Evolutionary conservation across 176 grass and related monocot genomes (phyloP), one percentile per base, ranked within the genome.

Genomic region (Bromus sterilis): DNA sequence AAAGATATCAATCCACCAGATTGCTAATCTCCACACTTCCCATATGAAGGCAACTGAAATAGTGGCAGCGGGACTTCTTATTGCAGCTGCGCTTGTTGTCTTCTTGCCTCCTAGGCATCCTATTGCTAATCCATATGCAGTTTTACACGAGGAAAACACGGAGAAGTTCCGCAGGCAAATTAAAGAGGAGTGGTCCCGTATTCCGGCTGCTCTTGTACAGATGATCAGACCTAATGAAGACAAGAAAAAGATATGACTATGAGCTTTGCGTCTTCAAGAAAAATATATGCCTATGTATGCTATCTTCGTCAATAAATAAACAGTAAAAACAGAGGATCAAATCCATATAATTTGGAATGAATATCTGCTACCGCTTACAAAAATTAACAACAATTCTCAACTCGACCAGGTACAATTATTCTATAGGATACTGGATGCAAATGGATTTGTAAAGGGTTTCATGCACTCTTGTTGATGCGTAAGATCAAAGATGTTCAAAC

Each of bases 171-270:
- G 59, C 12, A 87, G 93, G 57, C 68, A 85, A 66, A 68, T 95
- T 7, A 90, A 56, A 39, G 93, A 95, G 77, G 92, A 90, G 87
- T 95, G 93, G 93, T 87, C 89, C 20, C 85, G 89, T 46, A 90
- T 95, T 80, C 93, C 93, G 11, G 93, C 86, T 72, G 87, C 85
- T 56, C 93, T 90, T 86, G 89, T 95, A 65, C 83, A 90, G 82
- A 78, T 95, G 67, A 81, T 91, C 80, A 83, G 57, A 80, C 74
- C 72, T 49, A 85, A 89, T 3, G 80, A 92, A 80, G 89, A 66
- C 73, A 84, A 89, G 73, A 95, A 95, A 86, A 85, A 69, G 77
- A 82, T 66, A 64, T 93, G 84, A 93, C 28, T 35, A 46, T 20
- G 44, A 49, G 43, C 58, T 80, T 6, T 44, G 9, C 28, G 53